Evolutionary conservation across 345 rosid genomes (phyloP).

Genomic region (Pistacia atlantica): DNA sequence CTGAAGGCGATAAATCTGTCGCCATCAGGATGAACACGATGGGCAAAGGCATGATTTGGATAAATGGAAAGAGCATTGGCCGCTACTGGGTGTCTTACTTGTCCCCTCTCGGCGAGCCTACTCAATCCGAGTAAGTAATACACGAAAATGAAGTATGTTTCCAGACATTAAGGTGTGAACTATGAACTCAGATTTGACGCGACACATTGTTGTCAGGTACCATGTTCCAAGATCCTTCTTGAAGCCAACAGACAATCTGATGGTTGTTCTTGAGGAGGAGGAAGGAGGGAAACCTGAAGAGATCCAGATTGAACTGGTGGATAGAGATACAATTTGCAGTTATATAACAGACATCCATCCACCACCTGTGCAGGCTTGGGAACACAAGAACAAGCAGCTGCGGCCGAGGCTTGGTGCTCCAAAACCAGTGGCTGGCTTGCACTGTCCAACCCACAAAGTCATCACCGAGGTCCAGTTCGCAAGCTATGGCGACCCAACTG

Average conservation of each 20-base stretch:
- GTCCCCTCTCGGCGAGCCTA: slow-evolving; percentile 64
- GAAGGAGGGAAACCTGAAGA: slow-evolving; percentile 52
- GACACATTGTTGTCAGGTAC: slow-evolving; percentile 40
- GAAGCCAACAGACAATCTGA: slow-evolving; percentile 59
- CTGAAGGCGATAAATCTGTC: slow-evolving; percentile 63
- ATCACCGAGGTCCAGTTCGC: slow-evolving; percentile 71
- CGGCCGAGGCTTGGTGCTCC: slow-evolving; percentile 37
- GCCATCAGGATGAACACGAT: slow-evolving; percentile 57
- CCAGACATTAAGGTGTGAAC: no score
- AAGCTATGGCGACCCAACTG: slow-evolving; percentile 76
- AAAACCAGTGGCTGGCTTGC: slow-evolving; percentile 50
- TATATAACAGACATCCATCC: slow-evolving; percentile 55
- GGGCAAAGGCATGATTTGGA: slow-evolving; percentile 87
- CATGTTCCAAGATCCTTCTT: slow-evolving; percentile 84
- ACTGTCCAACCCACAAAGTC: slow-evolving; percentile 51
- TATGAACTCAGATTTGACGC: no score
- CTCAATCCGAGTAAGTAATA: slow-evolving; percentile 62
- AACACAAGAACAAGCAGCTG: slow-evolving; percentile 37
- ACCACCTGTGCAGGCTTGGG: slow-evolving; percentile 61
- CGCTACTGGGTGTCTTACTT: slow-evolving; percentile 78
- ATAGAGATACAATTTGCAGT: slow-evolving; percentile 85
- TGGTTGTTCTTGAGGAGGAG: slow-evolving; percentile 79
- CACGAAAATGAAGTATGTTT: no score
- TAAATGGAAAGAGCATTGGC: slow-evolving; percentile 84
- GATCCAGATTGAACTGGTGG: slow-evolving; percentile 47